A percentile compares a stretch with the other conserved stretches of the same genome.
Evolutionary conservation across 2,329 filamentous ascomycete genomes (phyloP).

Genomic region (Sporothrix pallida): DNA sequence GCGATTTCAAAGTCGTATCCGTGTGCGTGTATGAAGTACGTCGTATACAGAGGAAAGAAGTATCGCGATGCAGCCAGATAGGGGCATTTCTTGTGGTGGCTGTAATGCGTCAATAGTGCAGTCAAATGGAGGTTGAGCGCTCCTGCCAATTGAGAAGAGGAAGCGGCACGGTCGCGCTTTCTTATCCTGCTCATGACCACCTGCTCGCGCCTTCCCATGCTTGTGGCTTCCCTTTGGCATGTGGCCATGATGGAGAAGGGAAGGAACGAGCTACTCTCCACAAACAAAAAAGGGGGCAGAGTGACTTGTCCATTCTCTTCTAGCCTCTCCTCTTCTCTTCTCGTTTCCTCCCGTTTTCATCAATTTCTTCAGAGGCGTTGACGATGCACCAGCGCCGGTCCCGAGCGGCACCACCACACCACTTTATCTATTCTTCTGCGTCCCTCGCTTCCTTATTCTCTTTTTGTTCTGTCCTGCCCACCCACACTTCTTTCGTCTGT

Average conservation of each 20-base stretch:
- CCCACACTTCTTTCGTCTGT: constrained; percentile 10
- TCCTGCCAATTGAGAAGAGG: not conserved
- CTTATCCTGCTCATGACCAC: not conserved
- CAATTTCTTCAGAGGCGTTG: not conserved
- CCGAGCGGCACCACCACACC: constrained; percentile 15
- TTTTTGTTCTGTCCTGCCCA: not conserved
- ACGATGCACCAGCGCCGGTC: constrained; percentile 15
- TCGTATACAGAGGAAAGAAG: not conserved
- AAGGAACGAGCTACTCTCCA: not conserved
- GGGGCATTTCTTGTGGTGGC: not conserved
- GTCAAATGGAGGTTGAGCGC: not conserved
- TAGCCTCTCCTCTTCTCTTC: not conserved
- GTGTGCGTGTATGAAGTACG: not conserved
- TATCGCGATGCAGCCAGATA: not conserved
- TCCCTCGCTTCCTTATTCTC: not conserved
- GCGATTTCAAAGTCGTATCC: not conserved
- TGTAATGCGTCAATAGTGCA: not conserved
- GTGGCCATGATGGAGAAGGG: not conserved
- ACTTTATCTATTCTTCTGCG: not conserved
- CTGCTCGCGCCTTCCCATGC: not conserved
- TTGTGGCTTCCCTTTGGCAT: constrained; percentile 14
- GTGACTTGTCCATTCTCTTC: not conserved
- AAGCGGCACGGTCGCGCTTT: not conserved
- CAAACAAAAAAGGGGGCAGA: not conserved
- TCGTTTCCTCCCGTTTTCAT: not conserved